Evolutionary conservation across 306 rosid genomes (phyloP).

Genomic region (Herpetospermum pedunculosum): DNA sequence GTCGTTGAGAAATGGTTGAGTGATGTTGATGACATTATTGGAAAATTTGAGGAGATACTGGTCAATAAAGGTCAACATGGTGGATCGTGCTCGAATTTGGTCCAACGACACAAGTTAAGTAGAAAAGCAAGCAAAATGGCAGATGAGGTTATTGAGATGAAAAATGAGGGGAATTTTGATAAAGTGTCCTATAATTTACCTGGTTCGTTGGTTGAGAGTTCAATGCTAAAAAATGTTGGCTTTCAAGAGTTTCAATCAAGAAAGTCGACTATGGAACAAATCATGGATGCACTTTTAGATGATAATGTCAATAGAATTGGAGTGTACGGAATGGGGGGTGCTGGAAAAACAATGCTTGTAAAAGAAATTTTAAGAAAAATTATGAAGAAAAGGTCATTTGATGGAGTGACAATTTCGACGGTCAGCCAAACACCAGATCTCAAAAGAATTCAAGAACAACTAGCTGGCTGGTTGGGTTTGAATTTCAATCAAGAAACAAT

Average conservation of each 20-base stretch:
- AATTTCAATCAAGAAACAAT: too few relatives aligned
- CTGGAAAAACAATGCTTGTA: too few relatives aligned
- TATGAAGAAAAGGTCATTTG: too few relatives aligned
- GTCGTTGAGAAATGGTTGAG: neutral
- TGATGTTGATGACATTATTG: neutral
- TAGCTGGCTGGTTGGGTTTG: too few relatives aligned
- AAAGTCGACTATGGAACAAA: neutral
- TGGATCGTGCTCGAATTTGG: neutral
- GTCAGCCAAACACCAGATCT: too few relatives aligned
- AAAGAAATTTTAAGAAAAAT: too few relatives aligned
- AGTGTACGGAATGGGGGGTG: too few relatives aligned
- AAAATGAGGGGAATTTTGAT: neutral
- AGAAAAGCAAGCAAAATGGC: neutral
- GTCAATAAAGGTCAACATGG: neutral
- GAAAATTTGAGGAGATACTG: neutral
- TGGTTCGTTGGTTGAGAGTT: neutral
- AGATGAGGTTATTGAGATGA: neutral
- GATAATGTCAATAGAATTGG: too few relatives aligned
- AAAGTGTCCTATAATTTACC: neutral
- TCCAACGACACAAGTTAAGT: neutral
- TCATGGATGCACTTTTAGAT: neutral
- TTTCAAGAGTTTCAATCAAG: conserved; percentile 2
- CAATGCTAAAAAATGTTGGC: neutral
- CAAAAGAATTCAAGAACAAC: too few relatives aligned
- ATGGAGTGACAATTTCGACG: too few relatives aligned